Percentiles rank a stretch among this genome's conserved stretches.
Evolutionary conservation across 805 yeast species (phyloP).

Genomic region (Metschnikowia lunata): DNA sequence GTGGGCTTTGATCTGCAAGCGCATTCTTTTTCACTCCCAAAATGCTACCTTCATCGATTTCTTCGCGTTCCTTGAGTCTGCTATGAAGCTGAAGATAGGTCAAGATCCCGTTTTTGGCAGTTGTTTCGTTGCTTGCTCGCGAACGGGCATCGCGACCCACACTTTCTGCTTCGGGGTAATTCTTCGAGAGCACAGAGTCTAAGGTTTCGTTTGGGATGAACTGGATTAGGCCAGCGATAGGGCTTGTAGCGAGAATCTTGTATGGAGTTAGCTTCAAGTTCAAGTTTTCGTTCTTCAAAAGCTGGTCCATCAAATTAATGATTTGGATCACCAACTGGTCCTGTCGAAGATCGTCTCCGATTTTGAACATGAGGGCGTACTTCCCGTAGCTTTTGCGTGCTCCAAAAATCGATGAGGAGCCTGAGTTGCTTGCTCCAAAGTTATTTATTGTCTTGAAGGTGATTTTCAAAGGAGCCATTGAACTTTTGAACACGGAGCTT

Average conservation of each 20-base stretch:
- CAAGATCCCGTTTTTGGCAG: slow-evolving; percentile 57
- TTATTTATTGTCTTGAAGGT: slow-evolving; percentile 57
- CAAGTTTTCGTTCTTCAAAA: slow-evolving; percentile 82
- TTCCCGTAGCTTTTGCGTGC: slow-evolving; percentile 31
- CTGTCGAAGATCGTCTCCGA: slow-evolving; percentile 93
- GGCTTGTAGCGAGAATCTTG: slow-evolving; percentile 83
- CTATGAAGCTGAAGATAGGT: slow-evolving; percentile 63
- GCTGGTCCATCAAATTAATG: slow-evolving; percentile 83
- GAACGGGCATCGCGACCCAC: slow-evolving; percentile 2
- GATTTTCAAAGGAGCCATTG: slow-evolving; percentile 82
- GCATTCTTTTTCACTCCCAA: slow-evolving; percentile 9
- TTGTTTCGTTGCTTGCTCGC: slow-evolving; percentile 6
- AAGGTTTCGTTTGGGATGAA: slow-evolving; percentile 91
- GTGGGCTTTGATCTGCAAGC: slow-evolving; percentile 36
- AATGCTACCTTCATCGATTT: slow-evolving; percentile 21
- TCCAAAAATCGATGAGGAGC: slow-evolving; percentile 33
- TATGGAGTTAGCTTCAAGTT: slow-evolving; percentile 87
- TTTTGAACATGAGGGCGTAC: slow-evolving; percentile 87
- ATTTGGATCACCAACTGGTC: slow-evolving; percentile 97
- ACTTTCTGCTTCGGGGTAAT: slow-evolving; percentile 10
- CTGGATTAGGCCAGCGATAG: slow-evolving; percentile 88
- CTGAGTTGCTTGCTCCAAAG: slow-evolving; percentile 5
- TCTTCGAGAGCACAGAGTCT: slow-evolving; percentile 60
- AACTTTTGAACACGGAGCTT: slow-evolving; percentile 84
- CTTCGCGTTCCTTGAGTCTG: slow-evolving; percentile 23